Evolutionary conservation across 2,329 filamentous ascomycete genomes (phyloP), one percentile per base, ranked within the genome.

Genomic region (Didymella sp.): DNA sequence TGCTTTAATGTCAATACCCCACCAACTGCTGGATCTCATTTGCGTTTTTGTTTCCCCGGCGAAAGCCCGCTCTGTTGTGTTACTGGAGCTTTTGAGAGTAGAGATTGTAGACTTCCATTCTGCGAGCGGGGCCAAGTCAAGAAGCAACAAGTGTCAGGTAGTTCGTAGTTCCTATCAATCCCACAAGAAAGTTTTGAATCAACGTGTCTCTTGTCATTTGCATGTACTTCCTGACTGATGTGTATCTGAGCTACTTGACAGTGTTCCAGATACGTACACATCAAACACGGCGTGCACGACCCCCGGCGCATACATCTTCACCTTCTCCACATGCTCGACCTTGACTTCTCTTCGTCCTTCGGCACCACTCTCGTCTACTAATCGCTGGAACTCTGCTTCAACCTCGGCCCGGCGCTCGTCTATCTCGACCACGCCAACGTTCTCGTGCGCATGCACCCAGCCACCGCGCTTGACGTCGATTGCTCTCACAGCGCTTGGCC

Each of bases 201-300:
- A 11, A 19, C n/a, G 4, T 37, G 33, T 37, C 7, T n/a, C 15
- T 37, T 15, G 6, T 12, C 13, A n/a, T n/a, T 25, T 25, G 38
- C 22, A 41, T n/a, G 2, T n/a, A 17, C n/a, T 6, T 28, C 22
- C 13, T 44, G 6, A 6, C 22, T 11, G 5, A 3, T 19, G 25
- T 6, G 6, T 19, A 6, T 22, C 11, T 19, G 1, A 11, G 4
- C 2, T 12, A 9, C 9, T 5, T 31, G 7, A 6, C 13, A 13
- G 12, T 25, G n/a, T 37, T 0, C 28, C 41, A 19, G 42, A 57
- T 37, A 71, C 40, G 31, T 46, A 50, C 1, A 87, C 78, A 71
- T 87, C 85, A 66, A 86, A 79, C n/a, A 87, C 84, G 61, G 80
- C 85, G 74, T 87, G 85, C 75, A 84, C 79, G 2, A 87, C 81